Conservation (phyloP, 2,329 filamentous ascomycete species). For the Knufia fluminis region DNA sequence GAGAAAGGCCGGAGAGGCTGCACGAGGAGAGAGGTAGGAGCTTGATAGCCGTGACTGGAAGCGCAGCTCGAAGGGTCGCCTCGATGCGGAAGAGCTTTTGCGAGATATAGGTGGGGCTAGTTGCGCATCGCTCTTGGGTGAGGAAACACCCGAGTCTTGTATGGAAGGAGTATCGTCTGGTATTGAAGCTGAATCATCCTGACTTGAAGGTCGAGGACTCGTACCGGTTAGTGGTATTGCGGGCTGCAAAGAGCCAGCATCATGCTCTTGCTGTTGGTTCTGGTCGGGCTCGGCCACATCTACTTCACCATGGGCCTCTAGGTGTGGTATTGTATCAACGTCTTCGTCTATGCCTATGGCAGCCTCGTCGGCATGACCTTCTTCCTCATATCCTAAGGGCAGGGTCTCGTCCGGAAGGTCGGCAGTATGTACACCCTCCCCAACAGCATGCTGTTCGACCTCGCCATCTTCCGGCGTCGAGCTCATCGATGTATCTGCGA, state of each 20-base stretch:
- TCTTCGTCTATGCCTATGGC: constrained; percentile 26
- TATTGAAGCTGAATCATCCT: constrained; percentile 62
- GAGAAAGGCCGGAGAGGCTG: constrained; percentile 68
- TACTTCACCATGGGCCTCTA: constrained; percentile 9
- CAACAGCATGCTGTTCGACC: constrained; percentile 45
- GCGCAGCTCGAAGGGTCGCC: constrained; percentile 83
- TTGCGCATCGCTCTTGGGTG: constrained; percentile 29
- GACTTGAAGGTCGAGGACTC: constrained; percentile 29
- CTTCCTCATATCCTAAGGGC: constrained; percentile 16
- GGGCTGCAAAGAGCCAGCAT: constrained; percentile 17
- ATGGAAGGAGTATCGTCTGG: constrained; percentile 79
- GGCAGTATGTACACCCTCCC: constrained; percentile 30
- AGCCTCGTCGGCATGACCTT: constrained; percentile 4
- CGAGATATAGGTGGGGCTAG: constrained; percentile 53
- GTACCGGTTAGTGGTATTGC: background rate
- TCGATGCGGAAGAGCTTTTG: constrained; percentile 63
- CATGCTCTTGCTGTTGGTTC: constrained; percentile 13
- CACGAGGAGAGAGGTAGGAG: constrained; percentile 54
- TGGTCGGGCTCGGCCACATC: constrained; percentile 10
- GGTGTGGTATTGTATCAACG: constrained; percentile 13
- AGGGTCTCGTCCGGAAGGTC: constrained; percentile 20
- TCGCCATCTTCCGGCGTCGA: constrained; percentile 55
- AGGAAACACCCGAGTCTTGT: constrained; percentile 53
- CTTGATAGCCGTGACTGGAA: constrained; percentile 82
- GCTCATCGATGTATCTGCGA: constrained; percentile 52